Base-by-base conservation (phyloP, 345 rosid genomes). In the Corchorus capsularis region DNA sequence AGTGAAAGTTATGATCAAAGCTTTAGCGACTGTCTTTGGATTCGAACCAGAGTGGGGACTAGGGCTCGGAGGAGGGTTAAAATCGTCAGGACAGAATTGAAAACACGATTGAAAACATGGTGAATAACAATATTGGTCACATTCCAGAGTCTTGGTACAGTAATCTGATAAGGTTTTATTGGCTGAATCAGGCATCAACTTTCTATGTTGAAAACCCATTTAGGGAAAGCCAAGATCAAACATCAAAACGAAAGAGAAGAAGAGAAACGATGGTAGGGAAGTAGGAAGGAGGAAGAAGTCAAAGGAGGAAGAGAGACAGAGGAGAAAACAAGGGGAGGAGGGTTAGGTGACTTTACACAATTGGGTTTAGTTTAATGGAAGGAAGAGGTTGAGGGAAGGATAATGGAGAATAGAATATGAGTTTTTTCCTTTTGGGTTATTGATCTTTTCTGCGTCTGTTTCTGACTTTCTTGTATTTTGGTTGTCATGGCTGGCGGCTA, bases 1-100 rank as follows among this genome's bases (percentile, higher is more conserved):
- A 3, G 84, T 61, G 77, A 80, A 80, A 1, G 75, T n/a, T 43
- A 82, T 68, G 71, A 85, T 69, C 63, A 86, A 62, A 50, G 78
- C 4, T 3, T 39, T 39, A 20, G 63, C 16, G 80, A 53, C 71
- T 73, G 20, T 79, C 3, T 73, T 71, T 72, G 27, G 27, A 55
- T 32, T 43, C 8, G 59, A 34, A 32, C 4, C 17, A 1, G 67
- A 41, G 3, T 78, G 73, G 49, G 77, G 35, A 77, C 35, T 39
- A 52, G 64, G 39, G 16, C 54, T 45, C 14, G 77, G 79, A 60
- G 86, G 80, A 50, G 72, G 50, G 12, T 15, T 10, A 22, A 0
- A 4, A n/a, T 14, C 3, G 22, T 12, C 0, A 13, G 67, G 5
- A 62, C 43, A 27, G 66, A 35, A 8, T 22, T 19, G 2, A 1